Conservation (phyloP, 1,284 basidiomycete species). For the Papiliotrema laurentii region DNA sequence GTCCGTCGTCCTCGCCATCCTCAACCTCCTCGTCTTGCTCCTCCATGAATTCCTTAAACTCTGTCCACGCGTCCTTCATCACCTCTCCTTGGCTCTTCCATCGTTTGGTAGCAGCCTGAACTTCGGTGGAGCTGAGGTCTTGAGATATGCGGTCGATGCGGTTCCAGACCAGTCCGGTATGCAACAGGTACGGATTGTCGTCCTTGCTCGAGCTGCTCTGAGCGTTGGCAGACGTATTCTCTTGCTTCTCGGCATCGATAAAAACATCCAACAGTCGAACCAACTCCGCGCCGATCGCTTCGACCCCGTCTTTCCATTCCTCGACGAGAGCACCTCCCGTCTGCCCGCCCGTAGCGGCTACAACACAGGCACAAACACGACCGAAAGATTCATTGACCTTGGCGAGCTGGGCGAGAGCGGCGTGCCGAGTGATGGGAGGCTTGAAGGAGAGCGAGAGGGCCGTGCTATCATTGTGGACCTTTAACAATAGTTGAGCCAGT, state of each 20-base stretch:
- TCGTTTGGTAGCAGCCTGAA: slow-evolving; percentile 19
- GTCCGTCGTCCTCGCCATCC: slow-evolving; percentile 10
- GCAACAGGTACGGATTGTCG: slow-evolving; percentile 30
- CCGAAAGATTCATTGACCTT: slow-evolving; percentile 30
- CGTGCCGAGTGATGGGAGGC: slow-evolving; percentile 34
- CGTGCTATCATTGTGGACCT: slow-evolving; percentile 26
- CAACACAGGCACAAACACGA: slow-evolving; percentile 30
- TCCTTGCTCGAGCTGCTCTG: not conserved
- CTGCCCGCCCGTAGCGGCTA: slow-evolving; percentile 8
- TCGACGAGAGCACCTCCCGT: slow-evolving; percentile 16
- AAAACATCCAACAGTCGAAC: slow-evolving; percentile 24
- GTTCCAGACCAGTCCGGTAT: slow-evolving; percentile 42
- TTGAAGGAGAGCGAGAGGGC: slow-evolving; percentile 38
- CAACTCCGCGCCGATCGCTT: slow-evolving; percentile 18
- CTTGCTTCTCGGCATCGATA: slow-evolving; percentile 7
- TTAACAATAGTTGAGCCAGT: slow-evolving; percentile 18
- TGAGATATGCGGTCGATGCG: slow-evolving; percentile 24
- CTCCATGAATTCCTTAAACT: slow-evolving; percentile 42
- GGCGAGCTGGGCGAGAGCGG: slow-evolving; percentile 28
- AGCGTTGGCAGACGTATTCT: not conserved
- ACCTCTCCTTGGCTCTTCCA: slow-evolving; percentile 32
- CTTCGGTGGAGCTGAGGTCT: slow-evolving; percentile 21
- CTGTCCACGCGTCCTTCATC: slow-evolving; percentile 41
- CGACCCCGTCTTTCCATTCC: slow-evolving; percentile 32
- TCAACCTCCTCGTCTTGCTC: slow-evolving; percentile 19